Percentiles rank a stretch among this genome's conserved stretches.
phyloP scores from a whole-genome alignment of 495 filamentous ascomycete genomes.

The Hypoxylon cercidicola region DNA sequence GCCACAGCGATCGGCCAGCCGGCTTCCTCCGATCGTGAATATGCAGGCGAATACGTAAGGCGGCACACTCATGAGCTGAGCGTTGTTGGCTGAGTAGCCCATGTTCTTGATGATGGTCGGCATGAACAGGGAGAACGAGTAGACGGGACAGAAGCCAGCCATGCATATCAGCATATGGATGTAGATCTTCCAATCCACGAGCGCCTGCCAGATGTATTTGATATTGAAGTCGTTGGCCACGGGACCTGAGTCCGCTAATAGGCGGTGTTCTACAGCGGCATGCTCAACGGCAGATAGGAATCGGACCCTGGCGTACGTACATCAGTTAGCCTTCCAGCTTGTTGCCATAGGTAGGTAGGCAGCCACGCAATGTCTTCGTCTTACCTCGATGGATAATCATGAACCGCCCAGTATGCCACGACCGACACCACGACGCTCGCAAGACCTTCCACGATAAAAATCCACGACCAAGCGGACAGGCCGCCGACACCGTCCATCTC shows the following conservation, averaged over 20 bases:
- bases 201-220: conserved; percentile 72
- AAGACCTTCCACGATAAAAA: conserved; percentile 73
- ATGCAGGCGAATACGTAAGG: conserved; percentile 66
- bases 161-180: conserved; percentile 60
- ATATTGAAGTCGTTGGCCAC: conserved; percentile 76
- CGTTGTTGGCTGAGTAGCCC: conserved; percentile 66
- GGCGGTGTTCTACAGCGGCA: conserved; percentile 58
- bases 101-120: conserved; percentile 70
- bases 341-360: background rate
- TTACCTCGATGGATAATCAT: conserved; percentile 67
- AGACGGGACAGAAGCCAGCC: conserved; percentile 53
- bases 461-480: conserved; percentile 49
- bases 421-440: conserved; percentile 57
- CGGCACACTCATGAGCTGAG: conserved; percentile 69
- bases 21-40: conserved; percentile 59
- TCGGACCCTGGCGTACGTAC: conserved; percentile 46
- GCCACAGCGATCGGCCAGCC: conserved; percentile 62
- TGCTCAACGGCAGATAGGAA: conserved; percentile 64
- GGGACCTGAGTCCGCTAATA: conserved; percentile 66
- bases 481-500: conserved; percentile 70
- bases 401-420: conserved; percentile 62
- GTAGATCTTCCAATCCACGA: conserved; percentile 74
- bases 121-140: conserved; percentile 73
- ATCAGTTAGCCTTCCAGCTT: background rate
- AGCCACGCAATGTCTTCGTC: conserved; percentile 11